These are phyloP conservation scores for Agastache rugosa DNA, from an alignment of 257 asterid genomes.

Conservation along the genomic window DNA sequence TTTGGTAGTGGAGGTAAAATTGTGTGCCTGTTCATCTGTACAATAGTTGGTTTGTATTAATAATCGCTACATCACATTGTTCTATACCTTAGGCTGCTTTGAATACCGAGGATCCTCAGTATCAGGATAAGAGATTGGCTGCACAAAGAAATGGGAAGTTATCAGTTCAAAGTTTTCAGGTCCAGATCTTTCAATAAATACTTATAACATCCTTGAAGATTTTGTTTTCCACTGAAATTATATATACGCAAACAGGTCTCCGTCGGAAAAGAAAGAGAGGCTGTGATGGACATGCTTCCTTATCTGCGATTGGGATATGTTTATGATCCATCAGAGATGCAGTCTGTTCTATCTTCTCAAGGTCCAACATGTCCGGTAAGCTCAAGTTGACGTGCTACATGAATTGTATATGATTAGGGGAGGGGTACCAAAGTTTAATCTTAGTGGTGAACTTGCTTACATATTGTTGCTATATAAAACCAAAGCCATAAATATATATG, in stretches of 20 bases:
- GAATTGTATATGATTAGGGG: background rate
- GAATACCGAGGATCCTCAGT: slow-evolving; percentile 96
- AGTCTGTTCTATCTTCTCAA: slow-evolving; percentile 88
- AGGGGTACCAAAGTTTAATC: slow-evolving; percentile 4
- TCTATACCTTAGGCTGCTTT: slow-evolving; percentile 73
- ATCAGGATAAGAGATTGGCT: slow-evolving; percentile 95
- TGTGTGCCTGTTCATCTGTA: slow-evolving; percentile 26
- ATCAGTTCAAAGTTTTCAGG: slow-evolving; percentile 86
- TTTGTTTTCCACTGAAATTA: slow-evolving; percentile 30
- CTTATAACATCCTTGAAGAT: slow-evolving; percentile 2
- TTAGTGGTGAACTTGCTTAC: slow-evolving; percentile 1
- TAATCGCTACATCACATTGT: slow-evolving; percentile 30
- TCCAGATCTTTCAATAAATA: slow-evolving; percentile 28
- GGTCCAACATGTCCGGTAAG: slow-evolving; percentile 97
- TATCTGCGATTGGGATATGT: slow-evolving; percentile 91
- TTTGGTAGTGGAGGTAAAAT: slow-evolving; percentile 73
- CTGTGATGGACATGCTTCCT: slow-evolving; percentile 96
- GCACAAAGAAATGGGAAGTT: slow-evolving; percentile 97
- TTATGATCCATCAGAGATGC: slow-evolving; percentile 92
- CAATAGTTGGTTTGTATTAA: slow-evolving; percentile 31
- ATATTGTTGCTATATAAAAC: background rate
- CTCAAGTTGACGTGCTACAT: slow-evolving; percentile 29
- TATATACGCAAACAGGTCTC: slow-evolving; percentile 55
- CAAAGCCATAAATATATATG: slow-evolving; percentile 16
- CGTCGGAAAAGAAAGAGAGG: slow-evolving; percentile 89